phyloP scores from a whole-genome alignment of 2,329 filamentous ascomycete genomes.

The Chaetomium olivaceum region DNA sequence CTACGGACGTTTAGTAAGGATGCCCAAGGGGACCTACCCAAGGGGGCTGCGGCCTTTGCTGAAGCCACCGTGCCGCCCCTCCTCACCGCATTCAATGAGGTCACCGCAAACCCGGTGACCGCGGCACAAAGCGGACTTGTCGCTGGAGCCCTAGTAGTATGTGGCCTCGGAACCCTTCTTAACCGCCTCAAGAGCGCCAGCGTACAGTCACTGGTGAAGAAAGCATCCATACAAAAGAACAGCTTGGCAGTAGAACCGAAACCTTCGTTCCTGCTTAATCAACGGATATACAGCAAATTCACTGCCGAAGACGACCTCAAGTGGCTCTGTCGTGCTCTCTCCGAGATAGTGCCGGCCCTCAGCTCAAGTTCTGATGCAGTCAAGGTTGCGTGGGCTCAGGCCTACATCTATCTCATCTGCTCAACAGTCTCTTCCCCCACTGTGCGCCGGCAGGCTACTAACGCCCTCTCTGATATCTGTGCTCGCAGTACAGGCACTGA shows the following conservation, averaged over 20 bases:
- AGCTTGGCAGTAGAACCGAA: slow-evolving; percentile 73
- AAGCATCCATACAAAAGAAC: slow-evolving; percentile 63
- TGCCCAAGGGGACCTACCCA: slow-evolving; percentile 44
- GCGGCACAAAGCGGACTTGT: slow-evolving; percentile 83
- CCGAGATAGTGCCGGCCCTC: slow-evolving; percentile 59
- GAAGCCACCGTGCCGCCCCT: slow-evolving; percentile 58
- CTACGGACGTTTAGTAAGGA: slow-evolving; percentile 58
- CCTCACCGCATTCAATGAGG: slow-evolving; percentile 73
- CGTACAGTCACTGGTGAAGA: slow-evolving; percentile 54
- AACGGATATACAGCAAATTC: slow-evolving; percentile 79
- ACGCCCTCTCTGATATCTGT: slow-evolving; percentile 66
- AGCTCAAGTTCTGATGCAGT: slow-evolving; percentile 51
- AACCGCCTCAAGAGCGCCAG: slow-evolving; percentile 56
- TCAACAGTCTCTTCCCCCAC: slow-evolving; percentile 60
- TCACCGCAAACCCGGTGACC: slow-evolving; percentile 72
- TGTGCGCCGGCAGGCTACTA: slow-evolving; percentile 63
- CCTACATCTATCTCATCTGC: slow-evolving; percentile 76
- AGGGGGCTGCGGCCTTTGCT: slow-evolving; percentile 51
- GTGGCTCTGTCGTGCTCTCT: slow-evolving; percentile 74
- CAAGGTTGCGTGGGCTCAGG: slow-evolving; percentile 77
- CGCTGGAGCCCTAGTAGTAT: slow-evolving; percentile 73
- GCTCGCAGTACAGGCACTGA: slow-evolving; percentile 41
- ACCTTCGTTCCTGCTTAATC: slow-evolving; percentile 82
- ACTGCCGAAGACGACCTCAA: slow-evolving; percentile 68
- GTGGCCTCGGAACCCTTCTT: slow-evolving; percentile 60